Conservation (phyloP, 2,329 filamentous ascomycete genomes). For the Ophiostoma populinum region DNA sequence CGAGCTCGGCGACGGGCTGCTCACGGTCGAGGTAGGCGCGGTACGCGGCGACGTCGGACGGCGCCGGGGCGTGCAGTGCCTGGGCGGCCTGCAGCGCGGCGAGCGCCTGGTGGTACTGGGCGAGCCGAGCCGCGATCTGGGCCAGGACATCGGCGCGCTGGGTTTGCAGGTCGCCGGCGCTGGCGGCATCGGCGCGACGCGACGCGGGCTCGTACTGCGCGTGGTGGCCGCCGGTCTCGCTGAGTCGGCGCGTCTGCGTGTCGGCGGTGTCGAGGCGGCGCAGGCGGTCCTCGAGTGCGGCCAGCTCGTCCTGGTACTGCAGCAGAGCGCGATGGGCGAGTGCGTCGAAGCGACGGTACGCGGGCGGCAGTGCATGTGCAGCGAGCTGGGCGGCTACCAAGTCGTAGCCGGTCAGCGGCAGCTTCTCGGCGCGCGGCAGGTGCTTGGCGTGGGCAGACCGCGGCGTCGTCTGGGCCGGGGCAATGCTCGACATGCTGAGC, state of each 20-base stretch:
- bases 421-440: slow-evolving; percentile 23
- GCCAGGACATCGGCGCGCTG: slow-evolving; percentile 43
- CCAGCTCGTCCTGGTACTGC: slow-evolving; percentile 71
- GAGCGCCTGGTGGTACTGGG: slow-evolving; percentile 46
- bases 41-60: slow-evolving; percentile 28
- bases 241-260: slow-evolving; percentile 27
- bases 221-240: too few species aligned
- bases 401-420: slow-evolving; percentile 41
- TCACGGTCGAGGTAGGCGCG: slow-evolving; percentile 33
- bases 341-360: slow-evolving; percentile 63
- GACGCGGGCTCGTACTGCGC: slow-evolving; percentile 49
- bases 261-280: slow-evolving; percentile 45
- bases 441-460: slow-evolving; percentile 20
- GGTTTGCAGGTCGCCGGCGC: slow-evolving; percentile 39
- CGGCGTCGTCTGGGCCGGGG: too few species aligned
- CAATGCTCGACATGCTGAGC: too few species aligned
- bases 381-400: slow-evolving; percentile 39
- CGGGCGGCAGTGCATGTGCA: slow-evolving; percentile 8
- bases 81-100: slow-evolving; percentile 38
- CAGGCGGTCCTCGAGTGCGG: slow-evolving; percentile 64
- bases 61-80: slow-evolving; percentile 28
- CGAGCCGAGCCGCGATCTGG: slow-evolving; percentile 46
- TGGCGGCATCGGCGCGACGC: slow-evolving; percentile 35
- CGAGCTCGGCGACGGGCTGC: slow-evolving; percentile 36
- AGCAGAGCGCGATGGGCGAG: slow-evolving; percentile 70